Evolutionary conservation across 345 rosid species (phyloP), one percentile per base, ranked within the genome.

Genomic region (Lenwebbia sp.): DNA sequence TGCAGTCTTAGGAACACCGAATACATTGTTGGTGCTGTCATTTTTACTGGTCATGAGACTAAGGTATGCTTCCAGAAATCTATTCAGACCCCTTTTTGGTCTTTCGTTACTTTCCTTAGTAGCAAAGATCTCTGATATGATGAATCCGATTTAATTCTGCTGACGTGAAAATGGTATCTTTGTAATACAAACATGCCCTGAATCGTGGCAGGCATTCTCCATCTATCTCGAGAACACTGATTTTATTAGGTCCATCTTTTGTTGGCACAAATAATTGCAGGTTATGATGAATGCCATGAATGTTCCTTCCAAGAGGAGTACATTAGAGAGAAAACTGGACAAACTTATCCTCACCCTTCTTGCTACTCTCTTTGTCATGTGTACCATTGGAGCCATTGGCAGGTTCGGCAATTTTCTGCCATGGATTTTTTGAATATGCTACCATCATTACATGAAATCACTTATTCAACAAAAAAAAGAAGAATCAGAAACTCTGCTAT

Each of bases 261-360:
- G 54, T 82, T 14, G 57, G 37, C 78, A 25, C 26, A 74, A 54
- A 65, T 40, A 86, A 88, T 65, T 90, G 86, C 92, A 96, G 99
- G 99, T 98, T 87, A 98, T 98, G 99, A 98, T 98, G 99, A 98
- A 98, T 90, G 93, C 99, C 58, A 95, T 96, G 99, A 98, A 98
- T 86, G 96, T 97, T 89, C 99, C 99, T 90, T 98, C 99, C 82
- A 98, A 98, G 91, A 93, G 99, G 91, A 98, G 99, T 91, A 98
- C 99, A 52, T 88, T 98, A 87, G 99, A 98, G 91, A 95, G 98
- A 93, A 98, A 96, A 90, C 99, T 98, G 86, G 99, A 98, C 94
- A 96, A 95, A 93, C 99, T 96, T 86, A 98, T 98, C 85, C 97
- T 98, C 58, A 85, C 94, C 51, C 96, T 98, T 55, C 96, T 98